Conservation (phyloP, 1,139 yeast genomes). For the Geotrichum macrosporum region DNA sequence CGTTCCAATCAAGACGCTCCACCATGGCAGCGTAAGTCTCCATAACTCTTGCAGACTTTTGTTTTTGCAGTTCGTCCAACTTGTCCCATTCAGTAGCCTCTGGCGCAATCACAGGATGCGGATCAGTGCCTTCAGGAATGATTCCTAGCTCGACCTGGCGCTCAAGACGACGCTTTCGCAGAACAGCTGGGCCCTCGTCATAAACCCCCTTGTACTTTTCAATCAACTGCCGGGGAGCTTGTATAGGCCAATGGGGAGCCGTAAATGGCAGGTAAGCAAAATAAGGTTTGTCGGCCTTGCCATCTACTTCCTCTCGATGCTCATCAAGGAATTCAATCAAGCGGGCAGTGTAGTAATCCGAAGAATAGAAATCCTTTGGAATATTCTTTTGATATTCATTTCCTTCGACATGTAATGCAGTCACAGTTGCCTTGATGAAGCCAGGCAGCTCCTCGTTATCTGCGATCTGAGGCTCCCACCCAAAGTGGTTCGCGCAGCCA, state of each 20-base stretch:
- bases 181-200: conserved; percentile 47
- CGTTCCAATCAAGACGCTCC: conserved; percentile 48
- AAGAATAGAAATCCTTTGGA: conserved; percentile 45
- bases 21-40: conserved; percentile 60
- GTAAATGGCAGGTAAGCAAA: conserved; percentile 52
- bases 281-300: conserved; percentile 40
- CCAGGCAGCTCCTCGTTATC: conserved; percentile 25
- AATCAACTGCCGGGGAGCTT: conserved; percentile 49
- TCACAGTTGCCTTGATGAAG: conserved; percentile 24
- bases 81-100: conserved; percentile 45
- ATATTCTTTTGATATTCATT: conserved; percentile 31
- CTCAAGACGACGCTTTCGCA: conserved; percentile 42
- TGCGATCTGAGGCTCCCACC: conserved; percentile 43
- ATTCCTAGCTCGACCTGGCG: conserved; percentile 46
- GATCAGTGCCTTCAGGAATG: conserved; percentile 43
- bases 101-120: conserved; percentile 47
- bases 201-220: conserved; percentile 49
- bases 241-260: conserved; percentile 62
- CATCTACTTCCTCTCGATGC: conserved; percentile 11
- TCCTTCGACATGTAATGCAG: conserved; percentile 40
- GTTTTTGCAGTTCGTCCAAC: conserved; percentile 39
- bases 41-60: conserved; percentile 46
- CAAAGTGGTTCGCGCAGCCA: conserved; percentile 57
- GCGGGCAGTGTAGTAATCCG: conserved; percentile 46
- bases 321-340: conserved; percentile 40